These are phyloP conservation scores for Monosporascus sp. DNA, from an alignment of 2,329 filamentous ascomycete genomes.

Conservation along the genomic window DNA sequence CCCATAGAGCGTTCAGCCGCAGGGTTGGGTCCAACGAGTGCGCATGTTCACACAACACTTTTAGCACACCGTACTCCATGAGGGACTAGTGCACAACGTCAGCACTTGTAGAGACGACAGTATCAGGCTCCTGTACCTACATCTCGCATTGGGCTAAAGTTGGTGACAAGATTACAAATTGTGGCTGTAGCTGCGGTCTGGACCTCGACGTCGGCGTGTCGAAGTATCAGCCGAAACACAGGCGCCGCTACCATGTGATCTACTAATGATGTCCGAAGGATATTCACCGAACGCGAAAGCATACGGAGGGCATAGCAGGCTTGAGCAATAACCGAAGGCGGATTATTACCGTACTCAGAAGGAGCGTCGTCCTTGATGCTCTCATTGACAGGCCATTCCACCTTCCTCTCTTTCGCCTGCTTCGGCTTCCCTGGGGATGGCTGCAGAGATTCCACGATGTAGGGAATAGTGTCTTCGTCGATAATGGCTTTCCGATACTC, in stretches of 20 bases:
- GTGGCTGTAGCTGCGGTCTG: constrained; percentile 81
- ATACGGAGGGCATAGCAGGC: constrained; percentile 79
- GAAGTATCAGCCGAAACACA: constrained; percentile 64
- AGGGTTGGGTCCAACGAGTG: constrained; percentile 75
- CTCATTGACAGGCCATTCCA: constrained; percentile 27
- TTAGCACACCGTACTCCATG: constrained; percentile 67
- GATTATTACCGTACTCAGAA: constrained; percentile 64
- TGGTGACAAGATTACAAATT: constrained; percentile 78
- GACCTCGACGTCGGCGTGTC: constrained; percentile 69
- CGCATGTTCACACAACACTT: constrained; percentile 75
- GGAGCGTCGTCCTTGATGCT: constrained; percentile 23
- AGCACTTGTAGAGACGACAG: constrained; percentile 13
- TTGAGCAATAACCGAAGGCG: constrained; percentile 71
- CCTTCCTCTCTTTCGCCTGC: constrained; percentile 33
- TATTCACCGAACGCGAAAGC: constrained; percentile 77
- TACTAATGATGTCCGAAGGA: constrained; percentile 79
- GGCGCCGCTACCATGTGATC: constrained; percentile 79
- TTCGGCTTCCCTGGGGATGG: constrained; percentile 49
- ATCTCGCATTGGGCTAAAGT: constrained; percentile 87
- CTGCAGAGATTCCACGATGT: constrained; percentile 74
- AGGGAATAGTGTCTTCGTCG: constrained; percentile 72
- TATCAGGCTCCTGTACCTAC: constrained; percentile 43
- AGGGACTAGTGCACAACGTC: constrained; percentile 50
- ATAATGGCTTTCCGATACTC: constrained; percentile 78
- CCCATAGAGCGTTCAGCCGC: constrained; percentile 84